Conservation (phyloP, 352 stramenopile genomes). For the Globisporangium heterothallicum region DNA sequence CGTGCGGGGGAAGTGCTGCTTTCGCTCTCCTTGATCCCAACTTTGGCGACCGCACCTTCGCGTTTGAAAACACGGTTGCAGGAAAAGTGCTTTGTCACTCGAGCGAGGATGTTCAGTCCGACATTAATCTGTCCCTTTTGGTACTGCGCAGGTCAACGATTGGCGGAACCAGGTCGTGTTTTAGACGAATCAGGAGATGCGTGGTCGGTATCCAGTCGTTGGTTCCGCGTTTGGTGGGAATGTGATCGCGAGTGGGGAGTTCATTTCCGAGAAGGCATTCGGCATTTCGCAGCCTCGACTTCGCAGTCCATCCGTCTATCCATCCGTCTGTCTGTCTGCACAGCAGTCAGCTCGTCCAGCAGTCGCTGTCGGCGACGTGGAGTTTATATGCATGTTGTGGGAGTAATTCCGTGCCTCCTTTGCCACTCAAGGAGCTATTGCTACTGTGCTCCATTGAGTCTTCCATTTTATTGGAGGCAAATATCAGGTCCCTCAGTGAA, state of each 20-base stretch:
- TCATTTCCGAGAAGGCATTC: slow-evolving; percentile 3
- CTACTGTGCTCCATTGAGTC: slow-evolving; percentile 47
- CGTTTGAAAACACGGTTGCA: no score
- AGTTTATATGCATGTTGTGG: no score
- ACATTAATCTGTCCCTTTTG: slow-evolving; percentile 2
- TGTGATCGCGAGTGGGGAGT: neutral
- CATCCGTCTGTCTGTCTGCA: no score
- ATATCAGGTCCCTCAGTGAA: slow-evolving; percentile 60
- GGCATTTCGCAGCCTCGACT: slow-evolving; percentile 5
- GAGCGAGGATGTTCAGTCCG: neutral
- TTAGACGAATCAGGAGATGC: neutral
- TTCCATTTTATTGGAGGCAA: slow-evolving; percentile 59
- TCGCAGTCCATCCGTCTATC: neutral
- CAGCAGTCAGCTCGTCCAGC: no score
- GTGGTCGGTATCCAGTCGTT: slow-evolving; percentile 10
- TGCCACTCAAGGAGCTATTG: slow-evolving; percentile 58
- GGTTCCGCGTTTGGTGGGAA: neutral
- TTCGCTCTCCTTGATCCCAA: no score
- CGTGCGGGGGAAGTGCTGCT: no score
- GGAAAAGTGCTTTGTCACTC: slow-evolving; percentile 3
- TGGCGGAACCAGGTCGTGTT: neutral
- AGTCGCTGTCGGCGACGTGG: no score
- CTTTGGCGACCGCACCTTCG: no score
- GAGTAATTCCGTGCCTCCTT: no score
- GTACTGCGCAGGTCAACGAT: neutral